Conservation (phyloP, 495 filamentous ascomycete species). For the Penicillium salamii region DNA sequence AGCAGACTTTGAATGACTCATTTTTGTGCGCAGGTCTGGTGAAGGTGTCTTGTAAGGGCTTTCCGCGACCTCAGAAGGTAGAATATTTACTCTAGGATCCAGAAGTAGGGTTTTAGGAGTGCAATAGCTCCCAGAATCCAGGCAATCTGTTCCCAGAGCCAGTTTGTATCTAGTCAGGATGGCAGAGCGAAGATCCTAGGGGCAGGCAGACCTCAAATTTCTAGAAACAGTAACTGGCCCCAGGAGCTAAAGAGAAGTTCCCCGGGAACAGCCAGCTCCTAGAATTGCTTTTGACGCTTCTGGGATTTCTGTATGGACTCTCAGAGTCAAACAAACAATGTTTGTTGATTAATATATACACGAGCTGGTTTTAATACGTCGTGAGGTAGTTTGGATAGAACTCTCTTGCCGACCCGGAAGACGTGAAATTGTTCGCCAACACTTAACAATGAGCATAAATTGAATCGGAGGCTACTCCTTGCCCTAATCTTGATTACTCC, state of each 20-base stretch:
- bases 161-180: slow-evolving; percentile 1
- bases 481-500: too few species aligned
- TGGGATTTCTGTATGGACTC: neutral
- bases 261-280: neutral
- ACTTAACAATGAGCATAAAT: too few species aligned
- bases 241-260: neutral
- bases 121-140: neutral
- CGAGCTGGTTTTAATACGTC: neutral
- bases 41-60: neutral
- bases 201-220: neutral
- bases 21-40: neutral
- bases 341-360: too few species aligned
- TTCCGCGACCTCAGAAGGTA: neutral
- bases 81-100: neutral
- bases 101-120: neutral
- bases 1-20: neutral
- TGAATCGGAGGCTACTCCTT: too few species aligned
- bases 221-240: neutral
- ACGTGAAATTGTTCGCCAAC: too few species aligned
- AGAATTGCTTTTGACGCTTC: neutral
- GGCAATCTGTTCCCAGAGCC: neutral
- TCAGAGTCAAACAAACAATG: neutral
- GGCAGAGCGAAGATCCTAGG: neutral
- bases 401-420: too few species aligned
- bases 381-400: neutral